Base-by-base conservation (phyloP, 2,329 filamentous ascomycete genomes). In the Neopestalotiopsis sp. region DNA sequence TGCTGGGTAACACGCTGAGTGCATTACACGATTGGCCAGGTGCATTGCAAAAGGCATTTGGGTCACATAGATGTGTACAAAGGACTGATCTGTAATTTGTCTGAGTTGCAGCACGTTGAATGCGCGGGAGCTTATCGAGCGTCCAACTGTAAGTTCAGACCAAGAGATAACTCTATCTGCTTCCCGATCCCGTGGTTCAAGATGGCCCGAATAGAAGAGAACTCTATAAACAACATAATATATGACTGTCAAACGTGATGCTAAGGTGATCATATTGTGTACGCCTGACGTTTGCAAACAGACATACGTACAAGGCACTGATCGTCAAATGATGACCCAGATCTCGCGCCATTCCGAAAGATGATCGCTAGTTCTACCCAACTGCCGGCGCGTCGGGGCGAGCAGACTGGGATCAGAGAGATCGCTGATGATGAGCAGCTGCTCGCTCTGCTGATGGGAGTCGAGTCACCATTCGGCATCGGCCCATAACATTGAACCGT, bases 181-280 rank as follows among this genome's bases (percentile, higher is more conserved):
- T n/a, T 53, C 45, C 45, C 45, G 45, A 53, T 53, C 45, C 45
- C 45, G 45, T 53, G 45, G 45, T 53, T 53, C 45, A 53, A 53
- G 45, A 53, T 53, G n/a, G 45, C 9, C 45, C 17, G 45, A n/a
- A 17, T 7, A 17, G 45, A 49, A 17, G n/a, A 53, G 17, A 53
- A 53, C 45, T 53, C 45, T 53, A 24, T n/a, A 9, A 53, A n/a
- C 45, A 53, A 14, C 17, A 53, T n/a, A 53, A 20, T 53, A 17
- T 24, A 53, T 53, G 9, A 20, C 7, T 53, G 45, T 53, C n/a
- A n/a, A 17, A 53, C n/a, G 45, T 53, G n/a, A n/a, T 53, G 14
- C n/a, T n/a, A 53, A n/a, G 9, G 14, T 7, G 45, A 53, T 53
- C 17, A 7, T 9, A 53, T 53, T 53, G 45, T 53, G 45, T 49